Evolutionary conservation across 2,329 filamentous ascomycete species (phyloP), one percentile per base, ranked within the genome.

Genomic region (Rhynchosporium agropyri): DNA sequence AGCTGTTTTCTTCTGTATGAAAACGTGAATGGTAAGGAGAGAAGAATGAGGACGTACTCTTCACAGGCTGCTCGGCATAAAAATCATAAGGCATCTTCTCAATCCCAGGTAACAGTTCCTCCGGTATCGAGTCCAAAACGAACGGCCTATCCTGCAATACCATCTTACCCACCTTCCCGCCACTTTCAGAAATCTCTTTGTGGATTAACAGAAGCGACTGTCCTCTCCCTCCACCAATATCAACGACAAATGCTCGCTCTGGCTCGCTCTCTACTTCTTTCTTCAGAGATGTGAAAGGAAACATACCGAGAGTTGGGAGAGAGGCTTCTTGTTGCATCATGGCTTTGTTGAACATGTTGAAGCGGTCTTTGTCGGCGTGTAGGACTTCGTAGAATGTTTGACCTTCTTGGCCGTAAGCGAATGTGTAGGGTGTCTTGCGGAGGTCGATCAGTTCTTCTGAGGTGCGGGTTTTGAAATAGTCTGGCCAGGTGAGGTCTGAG

Each of bases 1-100:
- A 46, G n/a, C 7, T 20, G 7, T 7, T 7, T n/a, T 20, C 6
- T 15, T n/a, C 40, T 13, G 12, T 4, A 7, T 45, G 8, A n/a
- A 20, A 45, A 28, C 5, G 20, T 20, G 20, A 20, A 20, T 20
- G 20, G 20, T 20, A 20, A 36, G 38, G 9, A 10, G 13, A 6
- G 15, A 29, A n/a, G 6, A 26, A 38, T 15, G 20, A n/a, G 15
- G 20, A 26, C 13, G n/a, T 62, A 62, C 60, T 62, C 28, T 69
- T 69, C 15, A 72, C 63, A 5, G 70, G 72, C 15, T 73, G 69
- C 12, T 64, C 64, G 1, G 65, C 63, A 45, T 71, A 73, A 61
- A 72, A 72, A 56, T 73, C 68, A 63, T 72, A 66, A 26, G 55
- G 53, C 63, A 72, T 70, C 26, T 63, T 67, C 45, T 70, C 69